Evolutionary conservation across 805 yeast genomes (phyloP).

Genomic region (Ogataea nonfermentans): DNA sequence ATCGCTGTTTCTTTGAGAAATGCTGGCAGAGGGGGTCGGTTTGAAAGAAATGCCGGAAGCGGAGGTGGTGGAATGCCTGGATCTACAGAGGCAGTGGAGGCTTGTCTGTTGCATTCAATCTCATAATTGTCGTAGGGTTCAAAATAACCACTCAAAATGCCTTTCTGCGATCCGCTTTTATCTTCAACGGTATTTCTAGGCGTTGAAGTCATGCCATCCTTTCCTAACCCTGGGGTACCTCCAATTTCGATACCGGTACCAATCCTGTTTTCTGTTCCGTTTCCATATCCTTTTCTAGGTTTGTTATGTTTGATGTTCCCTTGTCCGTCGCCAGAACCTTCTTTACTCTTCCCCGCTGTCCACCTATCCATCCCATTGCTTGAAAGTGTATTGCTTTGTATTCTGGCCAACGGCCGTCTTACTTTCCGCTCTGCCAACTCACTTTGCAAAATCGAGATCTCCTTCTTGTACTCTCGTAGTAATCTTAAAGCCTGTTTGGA

Average conservation of each 20-base stretch:
- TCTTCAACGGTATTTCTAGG: no score
- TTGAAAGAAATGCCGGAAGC: slow-evolving; percentile 30
- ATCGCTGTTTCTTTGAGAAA: no score
- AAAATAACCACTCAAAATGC: slow-evolving; percentile 1
- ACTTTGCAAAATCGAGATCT: slow-evolving; percentile 17
- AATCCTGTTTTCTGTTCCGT: no score
- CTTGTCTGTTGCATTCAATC: background rate
- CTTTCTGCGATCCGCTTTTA: no score
- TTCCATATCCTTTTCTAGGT: no score
- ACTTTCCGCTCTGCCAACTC: slow-evolving; percentile 22
- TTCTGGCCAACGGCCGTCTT: slow-evolving; percentile 1
- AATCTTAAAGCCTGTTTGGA: slow-evolving; percentile 49
- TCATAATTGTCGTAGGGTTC: slow-evolving; percentile 30
- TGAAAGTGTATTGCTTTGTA: background rate
- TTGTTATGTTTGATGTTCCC: background rate
- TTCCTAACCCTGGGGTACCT: no score
- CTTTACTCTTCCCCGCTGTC: background rate
- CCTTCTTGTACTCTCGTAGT: slow-evolving; percentile 15
- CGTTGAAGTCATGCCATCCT: no score
- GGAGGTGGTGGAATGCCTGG: slow-evolving; percentile 26
- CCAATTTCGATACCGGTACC: no score
- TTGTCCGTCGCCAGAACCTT: background rate
- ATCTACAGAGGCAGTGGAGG: background rate
- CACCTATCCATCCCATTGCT: background rate
- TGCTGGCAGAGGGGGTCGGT: slow-evolving; percentile 8